Conservation (phyloP, 2,329 filamentous ascomycete species). For the Colletotrichum agaves region DNA sequence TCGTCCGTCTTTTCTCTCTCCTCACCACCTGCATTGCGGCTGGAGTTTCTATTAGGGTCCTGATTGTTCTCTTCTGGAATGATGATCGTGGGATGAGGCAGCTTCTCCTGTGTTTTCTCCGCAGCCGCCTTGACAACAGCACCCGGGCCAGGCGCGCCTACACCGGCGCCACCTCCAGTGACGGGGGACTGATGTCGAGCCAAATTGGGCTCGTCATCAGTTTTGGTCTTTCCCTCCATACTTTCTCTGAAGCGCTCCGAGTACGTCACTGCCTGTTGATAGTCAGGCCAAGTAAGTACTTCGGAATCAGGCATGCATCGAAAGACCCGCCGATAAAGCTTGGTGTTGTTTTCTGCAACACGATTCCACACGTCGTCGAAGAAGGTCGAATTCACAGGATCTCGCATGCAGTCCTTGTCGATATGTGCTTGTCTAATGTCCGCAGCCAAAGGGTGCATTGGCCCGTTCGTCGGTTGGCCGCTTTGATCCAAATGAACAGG, state of each 20-base stretch:
- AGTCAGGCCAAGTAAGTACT: conserved; percentile 92
- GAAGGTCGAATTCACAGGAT: conserved; percentile 85
- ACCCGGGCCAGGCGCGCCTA: conserved; percentile 55
- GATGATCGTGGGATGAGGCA: conserved; percentile 45
- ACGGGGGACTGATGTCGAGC: conserved; percentile 45
- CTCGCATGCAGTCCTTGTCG: conserved; percentile 92
- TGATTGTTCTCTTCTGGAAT: conserved; percentile 45
- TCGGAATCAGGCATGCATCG: conserved; percentile 97
- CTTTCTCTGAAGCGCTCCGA: conserved; percentile 78
- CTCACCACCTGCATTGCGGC: conserved; percentile 38
- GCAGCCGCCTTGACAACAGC: conserved; percentile 49
- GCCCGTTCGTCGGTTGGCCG: conserved; percentile 57
- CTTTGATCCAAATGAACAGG: conserved; percentile 65
- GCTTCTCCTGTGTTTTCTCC: conserved; percentile 49
- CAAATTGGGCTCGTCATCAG: conserved; percentile 61
- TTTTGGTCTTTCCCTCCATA: conserved; percentile 66
- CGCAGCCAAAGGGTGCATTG: conserved; percentile 65
- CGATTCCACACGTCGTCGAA: conserved; percentile 89
- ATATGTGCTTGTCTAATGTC: conserved; percentile 81
- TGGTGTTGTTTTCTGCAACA: conserved; percentile 93
- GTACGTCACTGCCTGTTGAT: conserved; percentile 85
- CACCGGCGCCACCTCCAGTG: conserved; percentile 51
- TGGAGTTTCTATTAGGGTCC: conserved; percentile 54
- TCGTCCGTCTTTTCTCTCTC: conserved; percentile 39
- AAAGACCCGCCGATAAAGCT: conserved; percentile 92